Base-by-base conservation (phyloP, 768 basidiomycete species). In the Auriscalpium vulgare region DNA sequence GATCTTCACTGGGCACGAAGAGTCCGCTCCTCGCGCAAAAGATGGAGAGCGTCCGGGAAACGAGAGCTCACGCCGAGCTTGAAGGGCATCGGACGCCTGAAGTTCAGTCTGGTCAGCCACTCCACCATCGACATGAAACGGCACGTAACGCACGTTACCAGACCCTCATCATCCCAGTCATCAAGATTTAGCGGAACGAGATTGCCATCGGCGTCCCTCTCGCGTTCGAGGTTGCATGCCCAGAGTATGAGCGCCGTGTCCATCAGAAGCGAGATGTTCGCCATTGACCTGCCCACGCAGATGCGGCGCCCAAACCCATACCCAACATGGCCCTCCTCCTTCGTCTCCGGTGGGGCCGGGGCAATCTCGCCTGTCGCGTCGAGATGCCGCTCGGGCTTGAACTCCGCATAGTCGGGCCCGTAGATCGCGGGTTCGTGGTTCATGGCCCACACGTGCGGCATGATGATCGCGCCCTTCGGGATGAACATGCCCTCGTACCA, bases 381-480 rank as follows among this genome's bases (percentile, higher is more conserved):
- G 0, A 64, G 54, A 47, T 47, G 59, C 14, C 65, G 57, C 7
- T 54, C 59, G 2, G 65, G 65, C 4, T 49, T 37, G 56, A 66
- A 66, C 5, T 44, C 37, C 2, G 53, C 51, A 6, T 57, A 55
- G 37, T 65, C 59, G 4, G 56, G 48, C 13, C 57, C 58, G 36
- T 50, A 65, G 0, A 54, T 16, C 3, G 49, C 48, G 6, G 45
- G 49, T 10, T 58, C 47, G 10, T 50, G 47, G 46, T 57, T 50
- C n/a, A 56, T 46, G 8, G 37, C 37, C 55, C 61, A 59, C n/a
- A 45, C 9, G 43, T 71, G 71, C 8, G 64, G 61, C 11, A 72
- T 55, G 35, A 71, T 61, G 1, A 69, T 62, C 1, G 71, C 67
- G 10, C 71, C 73, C 29, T 65, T 68, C 0, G 74, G 73, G 16